phyloP scores from a whole-genome alignment of 805 yeast genomes.

The Candida krabiensis region DNA sequence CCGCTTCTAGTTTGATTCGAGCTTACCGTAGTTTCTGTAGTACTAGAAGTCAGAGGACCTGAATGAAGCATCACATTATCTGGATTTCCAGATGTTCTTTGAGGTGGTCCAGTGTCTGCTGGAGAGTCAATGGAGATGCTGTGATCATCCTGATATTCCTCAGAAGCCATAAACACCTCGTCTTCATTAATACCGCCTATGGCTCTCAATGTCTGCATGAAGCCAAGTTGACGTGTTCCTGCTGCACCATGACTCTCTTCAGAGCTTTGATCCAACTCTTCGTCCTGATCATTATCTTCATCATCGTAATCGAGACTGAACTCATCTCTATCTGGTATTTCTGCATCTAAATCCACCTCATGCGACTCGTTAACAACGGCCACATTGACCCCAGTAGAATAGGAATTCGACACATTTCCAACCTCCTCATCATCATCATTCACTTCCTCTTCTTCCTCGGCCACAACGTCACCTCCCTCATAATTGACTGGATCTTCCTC shows the following conservation, averaged over 20 bases:
- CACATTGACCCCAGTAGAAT: conserved; percentile 1
- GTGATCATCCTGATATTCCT: conserved; percentile 38
- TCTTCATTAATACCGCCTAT: conserved; percentile 13
- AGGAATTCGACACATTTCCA: conserved; percentile 15
- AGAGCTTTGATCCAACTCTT: conserved; percentile 16
- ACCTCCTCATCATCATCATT: conserved; percentile 19
- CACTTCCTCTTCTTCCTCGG: conserved; percentile 11
- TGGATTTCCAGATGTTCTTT: conserved; percentile 7
- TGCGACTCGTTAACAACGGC: conserved; percentile 7
- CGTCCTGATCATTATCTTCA: conserved; percentile 26
- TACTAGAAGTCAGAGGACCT: conserved; percentile 17
- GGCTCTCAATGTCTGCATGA: background rate
- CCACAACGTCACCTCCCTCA: conserved; percentile 18
- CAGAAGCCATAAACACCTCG: conserved; percentile 37
- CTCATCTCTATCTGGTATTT: conserved; percentile 42
- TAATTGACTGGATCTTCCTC: conserved; percentile 21
- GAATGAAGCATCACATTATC: conserved; percentile 10
- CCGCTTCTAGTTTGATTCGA: conserved; percentile 11
- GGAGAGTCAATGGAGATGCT: conserved; percentile 26
- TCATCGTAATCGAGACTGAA: conserved; percentile 35
- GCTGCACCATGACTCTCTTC: conserved; percentile 1
- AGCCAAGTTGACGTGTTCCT: background rate
- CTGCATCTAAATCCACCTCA: conserved; percentile 45
- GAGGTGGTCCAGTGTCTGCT: conserved; percentile 8
- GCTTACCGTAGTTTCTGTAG: conserved; percentile 14